Conservation (phyloP, 371 early-diverging fungal genomes). For the Mortierella sp. region DNA sequence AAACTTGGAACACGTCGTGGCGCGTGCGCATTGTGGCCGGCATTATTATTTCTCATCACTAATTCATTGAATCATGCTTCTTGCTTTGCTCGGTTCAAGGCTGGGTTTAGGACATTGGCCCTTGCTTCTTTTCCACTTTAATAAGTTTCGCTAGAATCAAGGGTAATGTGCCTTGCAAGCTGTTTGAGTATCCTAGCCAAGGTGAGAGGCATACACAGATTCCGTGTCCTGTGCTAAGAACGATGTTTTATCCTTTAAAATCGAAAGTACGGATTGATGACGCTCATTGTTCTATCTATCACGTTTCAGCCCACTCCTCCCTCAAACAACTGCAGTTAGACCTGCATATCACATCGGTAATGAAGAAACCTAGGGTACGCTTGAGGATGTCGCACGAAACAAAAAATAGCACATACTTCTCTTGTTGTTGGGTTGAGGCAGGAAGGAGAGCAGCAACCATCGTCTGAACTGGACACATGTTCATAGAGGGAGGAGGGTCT, state of each 20-base stretch:
- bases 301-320: background rate
- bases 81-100: background rate
- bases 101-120: background rate
- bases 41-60: background rate
- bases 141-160: background rate
- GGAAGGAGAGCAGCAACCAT: background rate
- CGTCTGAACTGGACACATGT: background rate
- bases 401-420: background rate
- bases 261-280: background rate
- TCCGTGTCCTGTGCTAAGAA: no score
- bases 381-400: background rate
- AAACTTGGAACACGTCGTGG: background rate
- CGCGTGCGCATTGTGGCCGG: background rate
- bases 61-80: background rate
- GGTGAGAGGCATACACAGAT: no score
- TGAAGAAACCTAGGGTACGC: background rate
- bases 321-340: background rate
- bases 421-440: background rate
- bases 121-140: background rate
- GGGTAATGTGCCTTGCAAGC: background rate
- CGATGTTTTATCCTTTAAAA: no score
- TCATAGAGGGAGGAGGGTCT: background rate
- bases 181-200: background rate
- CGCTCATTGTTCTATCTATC: background rate
- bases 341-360: background rate